A percentile compares a stretch with the other conserved stretches of the same genome.
Evolutionary conservation across 495 filamentous ascomycete species (phyloP).

Genomic region (Choiromyces venosus): DNA sequence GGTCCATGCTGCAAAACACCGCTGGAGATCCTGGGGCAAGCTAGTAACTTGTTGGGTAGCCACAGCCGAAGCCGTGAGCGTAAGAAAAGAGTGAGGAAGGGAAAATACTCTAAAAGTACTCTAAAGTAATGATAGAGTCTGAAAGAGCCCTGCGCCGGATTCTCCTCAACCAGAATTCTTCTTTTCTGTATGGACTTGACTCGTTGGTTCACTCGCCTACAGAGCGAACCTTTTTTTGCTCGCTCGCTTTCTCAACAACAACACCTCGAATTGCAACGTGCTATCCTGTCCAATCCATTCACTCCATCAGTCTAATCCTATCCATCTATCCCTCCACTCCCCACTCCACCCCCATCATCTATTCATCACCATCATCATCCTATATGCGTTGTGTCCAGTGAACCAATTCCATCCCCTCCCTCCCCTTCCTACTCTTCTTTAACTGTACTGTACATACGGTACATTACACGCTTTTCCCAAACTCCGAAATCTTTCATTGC

Average conservation of each 20-base stretch:
- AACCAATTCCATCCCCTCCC: slow-evolving; percentile 8
- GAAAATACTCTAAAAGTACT: not conserved
- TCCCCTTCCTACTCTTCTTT: slow-evolving; percentile 17
- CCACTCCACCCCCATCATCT: slow-evolving; percentile 17
- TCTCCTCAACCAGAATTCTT: not conserved
- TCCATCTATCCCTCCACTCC: slow-evolving; percentile 8
- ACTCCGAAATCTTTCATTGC: slow-evolving; percentile 26
- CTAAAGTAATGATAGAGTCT: slow-evolving; percentile 25
- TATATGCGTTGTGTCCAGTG: not conserved
- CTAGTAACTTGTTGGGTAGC: slow-evolving; percentile 3
- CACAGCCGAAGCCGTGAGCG: not conserved
- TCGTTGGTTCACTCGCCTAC: not conserved
- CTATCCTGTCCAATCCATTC: slow-evolving; percentile 26
- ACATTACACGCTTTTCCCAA: slow-evolving; percentile 36
- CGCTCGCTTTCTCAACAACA: not conserved
- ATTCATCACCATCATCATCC: slow-evolving; percentile 22
- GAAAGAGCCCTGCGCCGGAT: slow-evolving; percentile 1
- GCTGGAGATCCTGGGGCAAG: not conserved
- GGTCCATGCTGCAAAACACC: slow-evolving; percentile 31
- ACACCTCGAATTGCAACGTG: slow-evolving; percentile 20
- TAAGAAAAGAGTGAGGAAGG: not conserved
- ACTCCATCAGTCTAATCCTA: not conserved
- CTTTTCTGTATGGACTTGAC: not conserved
- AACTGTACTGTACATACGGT: slow-evolving; percentile 23
- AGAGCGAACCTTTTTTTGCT: not conserved